These are phyloP conservation scores for Fusarium anthophilum DNA, from an alignment of 2,329 filamentous ascomycete species.

Conservation along the genomic window DNA sequence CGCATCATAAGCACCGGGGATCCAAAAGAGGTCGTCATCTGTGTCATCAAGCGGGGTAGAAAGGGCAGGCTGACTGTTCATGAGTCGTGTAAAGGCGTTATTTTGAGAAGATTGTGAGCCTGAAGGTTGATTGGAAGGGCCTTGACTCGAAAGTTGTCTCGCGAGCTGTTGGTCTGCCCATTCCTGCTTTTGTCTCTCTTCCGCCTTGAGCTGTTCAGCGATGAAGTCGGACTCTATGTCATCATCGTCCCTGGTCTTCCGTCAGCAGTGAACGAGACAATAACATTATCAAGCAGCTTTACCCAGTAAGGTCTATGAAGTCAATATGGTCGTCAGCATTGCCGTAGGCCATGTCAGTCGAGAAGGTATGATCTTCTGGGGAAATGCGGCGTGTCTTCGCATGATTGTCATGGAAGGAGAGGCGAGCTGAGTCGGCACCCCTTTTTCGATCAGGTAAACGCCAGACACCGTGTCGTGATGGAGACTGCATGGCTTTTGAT, in stretches of 20 bases:
- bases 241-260: conserved; percentile 46
- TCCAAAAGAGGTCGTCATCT: background rate
- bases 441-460: conserved; percentile 47
- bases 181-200: conserved; percentile 46
- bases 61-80: conserved; percentile 42
- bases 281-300: conserved; percentile 27
- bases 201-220: conserved; percentile 49
- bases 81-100: conserved; percentile 44
- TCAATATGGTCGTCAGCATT: conserved; percentile 32
- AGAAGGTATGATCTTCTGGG: conserved; percentile 25
- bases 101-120: background rate
- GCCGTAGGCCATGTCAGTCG: background rate
- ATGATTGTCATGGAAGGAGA: conserved; percentile 15
- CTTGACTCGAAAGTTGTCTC: conserved; percentile 40
- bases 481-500: conserved; percentile 35
- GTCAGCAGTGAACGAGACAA: background rate
- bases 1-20: conserved; percentile 37
- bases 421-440: conserved; percentile 30
- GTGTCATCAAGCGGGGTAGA: background rate
- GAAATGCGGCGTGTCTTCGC: conserved; percentile 50
- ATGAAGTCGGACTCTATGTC: conserved; percentile 42
- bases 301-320: conserved; percentile 57
- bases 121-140: conserved; percentile 2
- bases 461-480: conserved; percentile 7
- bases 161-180: conserved; percentile 44